phyloP scores from a whole-genome alignment of 768 basidiomycete genomes.

The Collybia sp. region DNA sequence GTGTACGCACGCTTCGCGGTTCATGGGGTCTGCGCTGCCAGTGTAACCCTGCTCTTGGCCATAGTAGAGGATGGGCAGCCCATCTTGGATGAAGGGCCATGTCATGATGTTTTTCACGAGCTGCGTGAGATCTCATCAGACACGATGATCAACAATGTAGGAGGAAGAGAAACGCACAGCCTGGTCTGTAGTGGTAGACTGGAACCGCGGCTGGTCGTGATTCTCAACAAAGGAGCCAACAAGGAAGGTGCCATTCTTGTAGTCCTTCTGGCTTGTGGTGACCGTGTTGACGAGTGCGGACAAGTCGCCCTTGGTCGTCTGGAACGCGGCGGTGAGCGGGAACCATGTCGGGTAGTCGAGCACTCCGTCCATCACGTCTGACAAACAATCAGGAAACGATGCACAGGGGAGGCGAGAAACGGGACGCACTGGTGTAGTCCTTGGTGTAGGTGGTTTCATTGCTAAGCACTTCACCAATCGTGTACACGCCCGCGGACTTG shows the following conservation, averaged over 20 bases:
- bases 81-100: slow-evolving; percentile 63
- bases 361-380: slow-evolving; percentile 49
- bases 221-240: slow-evolving; percentile 70
- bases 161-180: slow-evolving; percentile 27
- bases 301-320: slow-evolving; percentile 49
- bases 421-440: slow-evolving; percentile 32
- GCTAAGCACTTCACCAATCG: slow-evolving; percentile 53
- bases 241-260: slow-evolving; percentile 31
- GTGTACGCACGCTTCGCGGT: slow-evolving; percentile 56
- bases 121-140: slow-evolving; percentile 5
- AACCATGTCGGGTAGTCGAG: slow-evolving; percentile 60
- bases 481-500: slow-evolving; percentile 59
- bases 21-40: slow-evolving; percentile 54
- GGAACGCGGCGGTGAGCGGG: slow-evolving; percentile 46
- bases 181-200: slow-evolving; percentile 42
- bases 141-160: background rate
- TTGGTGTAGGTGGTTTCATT: slow-evolving; percentile 24
- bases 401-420: too few relatives aligned
- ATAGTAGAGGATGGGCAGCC: slow-evolving; percentile 68
- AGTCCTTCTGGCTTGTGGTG: slow-evolving; percentile 34
- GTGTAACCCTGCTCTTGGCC: slow-evolving; percentile 61
- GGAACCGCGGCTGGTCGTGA: slow-evolving; percentile 61
- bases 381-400: background rate
- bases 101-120: slow-evolving; percentile 51
- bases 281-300: slow-evolving; percentile 19